These are phyloP conservation scores for Akebia trifoliata DNA, from an alignment of 164 flowering plant species.

Conservation along the genomic window DNA sequence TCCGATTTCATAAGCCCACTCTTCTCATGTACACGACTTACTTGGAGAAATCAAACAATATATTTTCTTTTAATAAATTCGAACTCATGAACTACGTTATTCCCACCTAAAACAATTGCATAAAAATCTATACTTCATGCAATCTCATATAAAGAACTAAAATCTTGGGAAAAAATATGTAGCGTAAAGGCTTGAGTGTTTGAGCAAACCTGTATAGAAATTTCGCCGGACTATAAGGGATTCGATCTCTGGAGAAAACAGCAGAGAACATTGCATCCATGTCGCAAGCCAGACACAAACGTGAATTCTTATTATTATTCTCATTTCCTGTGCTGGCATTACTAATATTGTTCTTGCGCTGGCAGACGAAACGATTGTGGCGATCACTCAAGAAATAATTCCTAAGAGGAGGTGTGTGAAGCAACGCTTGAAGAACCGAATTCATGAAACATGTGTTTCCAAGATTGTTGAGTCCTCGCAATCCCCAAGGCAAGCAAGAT, in stretches of 20 bases:
- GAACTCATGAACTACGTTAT: too few species aligned
- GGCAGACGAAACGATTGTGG: conserved; percentile 63
- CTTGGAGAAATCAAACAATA: too few species aligned
- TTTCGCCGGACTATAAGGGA: conserved; percentile 79
- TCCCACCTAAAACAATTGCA: too few species aligned
- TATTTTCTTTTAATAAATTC: too few species aligned
- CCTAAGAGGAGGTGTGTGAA: conserved; percentile 84
- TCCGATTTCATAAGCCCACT: too few species aligned
- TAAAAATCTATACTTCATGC: too few species aligned
- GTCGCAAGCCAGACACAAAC: conserved; percentile 74
- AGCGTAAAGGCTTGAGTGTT: too few species aligned
- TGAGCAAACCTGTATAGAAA: conserved; percentile 63
- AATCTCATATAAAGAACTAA: neutral
- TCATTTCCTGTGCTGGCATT: conserved; percentile 1
- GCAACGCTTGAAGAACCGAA: conserved; percentile 85
- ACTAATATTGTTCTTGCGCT: conserved; percentile 31
- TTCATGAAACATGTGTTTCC: conserved; percentile 96
- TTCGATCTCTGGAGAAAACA: conserved; percentile 66
- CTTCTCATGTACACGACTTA: too few species aligned
- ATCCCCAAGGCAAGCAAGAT: conserved; percentile 47
- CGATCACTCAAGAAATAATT: conserved; percentile 82
- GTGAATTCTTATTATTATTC: conserved; percentile 8
- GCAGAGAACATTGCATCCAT: conserved; percentile 75
- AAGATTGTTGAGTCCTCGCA: conserved; percentile 76
- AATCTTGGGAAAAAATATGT: too few species aligned